phyloP scores from a whole-genome alignment of 805 yeast genomes.

The Sugiyamaella qingdaonensis region DNA sequence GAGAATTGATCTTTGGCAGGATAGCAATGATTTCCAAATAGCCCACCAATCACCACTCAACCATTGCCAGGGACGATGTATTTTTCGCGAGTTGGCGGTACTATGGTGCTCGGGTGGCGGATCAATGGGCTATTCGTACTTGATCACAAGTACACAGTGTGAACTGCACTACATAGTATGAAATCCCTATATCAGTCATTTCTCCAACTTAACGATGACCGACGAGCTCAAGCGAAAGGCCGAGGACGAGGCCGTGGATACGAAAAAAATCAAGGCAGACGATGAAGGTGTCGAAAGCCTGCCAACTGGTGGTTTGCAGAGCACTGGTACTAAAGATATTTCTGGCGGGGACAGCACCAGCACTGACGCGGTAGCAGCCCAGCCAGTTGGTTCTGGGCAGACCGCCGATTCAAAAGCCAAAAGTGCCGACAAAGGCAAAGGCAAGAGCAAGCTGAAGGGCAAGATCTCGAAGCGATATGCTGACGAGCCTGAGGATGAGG shows the following conservation, averaged over 20 bases:
- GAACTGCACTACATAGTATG: no score
- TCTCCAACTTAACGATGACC: conserved; percentile 16
- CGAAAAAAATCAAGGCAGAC: conserved; percentile 12
- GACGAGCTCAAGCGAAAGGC: conserved; percentile 24
- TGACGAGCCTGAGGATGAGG: conserved; percentile 55
- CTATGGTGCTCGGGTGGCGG: no score
- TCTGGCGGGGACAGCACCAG: neutral
- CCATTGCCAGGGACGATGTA: neutral
- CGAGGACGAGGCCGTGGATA: conserved; percentile 19
- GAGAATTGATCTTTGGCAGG: no score
- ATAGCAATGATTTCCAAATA: no score
- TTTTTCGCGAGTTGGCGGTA: neutral
- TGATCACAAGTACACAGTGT: no score
- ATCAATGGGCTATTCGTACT: no score
- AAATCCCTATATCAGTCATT: conserved; percentile 3
- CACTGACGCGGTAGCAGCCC: neutral
- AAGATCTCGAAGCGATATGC: conserved; percentile 36
- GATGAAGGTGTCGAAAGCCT: neutral
- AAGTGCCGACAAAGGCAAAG: conserved; percentile 18
- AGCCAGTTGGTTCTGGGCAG: neutral
- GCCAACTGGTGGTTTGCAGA: no score
- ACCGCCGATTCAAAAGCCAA: conserved; percentile 10
- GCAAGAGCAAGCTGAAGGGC: conserved; percentile 24
- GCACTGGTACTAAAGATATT: neutral
- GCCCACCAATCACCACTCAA: neutral